Evolutionary conservation across 2,329 filamentous ascomycete genomes (phyloP), one percentile per base, ranked within the genome.

Genomic region (Pseudopyricularia javanii): DNA sequence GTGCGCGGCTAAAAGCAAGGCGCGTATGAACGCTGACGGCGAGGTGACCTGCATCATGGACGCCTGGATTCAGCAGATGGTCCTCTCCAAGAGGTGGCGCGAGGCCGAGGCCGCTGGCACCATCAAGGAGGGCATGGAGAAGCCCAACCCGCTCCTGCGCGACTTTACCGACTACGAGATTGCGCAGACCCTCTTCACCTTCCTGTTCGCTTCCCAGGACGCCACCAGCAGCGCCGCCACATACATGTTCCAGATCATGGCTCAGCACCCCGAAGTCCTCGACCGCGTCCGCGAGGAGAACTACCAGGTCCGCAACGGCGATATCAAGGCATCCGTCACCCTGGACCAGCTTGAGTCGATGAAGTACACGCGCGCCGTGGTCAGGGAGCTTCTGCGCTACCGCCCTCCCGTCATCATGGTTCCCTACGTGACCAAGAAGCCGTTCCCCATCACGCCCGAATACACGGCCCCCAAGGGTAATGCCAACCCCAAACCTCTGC

Each of bases 351-450:
- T 97, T 48, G 93, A 97, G 65, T 83, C 85, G 51, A 81, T 96
- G 77, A 80, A 81, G 14, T 96, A 94, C 69, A 97, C 93, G 45
- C 86, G 89, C 55, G 91, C 90, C 40, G 88, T 95, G 45, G 87
- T 97, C 59, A 89, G 87, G 61, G 90, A 95, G 73, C 85, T 89
- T 54, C 80, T 95, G 58, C 88, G 93, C 64, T 97, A 94, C 76
- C 87, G 91, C 54, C 93, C 93, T 58, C 93, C 93, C 54, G 93
- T 98, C 63, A 79, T 96, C 69, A 95, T 98, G 89, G 88, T 96
- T 50, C 93, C 93, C 33, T 97, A 97, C 70, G 68, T 91, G 56
- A 88, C 84, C 59, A 97, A 97, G 84, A 95, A 95, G 76, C 74
- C 87, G 53, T 98, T 97, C 78, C 91, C 91, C 50, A 85, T 98